Percentiles rank a stretch among this genome's conserved stretches.
phyloP scores from a whole-genome alignment of 371 early-diverging fungal genomes.

The Rhizopus microsporus region DNA sequence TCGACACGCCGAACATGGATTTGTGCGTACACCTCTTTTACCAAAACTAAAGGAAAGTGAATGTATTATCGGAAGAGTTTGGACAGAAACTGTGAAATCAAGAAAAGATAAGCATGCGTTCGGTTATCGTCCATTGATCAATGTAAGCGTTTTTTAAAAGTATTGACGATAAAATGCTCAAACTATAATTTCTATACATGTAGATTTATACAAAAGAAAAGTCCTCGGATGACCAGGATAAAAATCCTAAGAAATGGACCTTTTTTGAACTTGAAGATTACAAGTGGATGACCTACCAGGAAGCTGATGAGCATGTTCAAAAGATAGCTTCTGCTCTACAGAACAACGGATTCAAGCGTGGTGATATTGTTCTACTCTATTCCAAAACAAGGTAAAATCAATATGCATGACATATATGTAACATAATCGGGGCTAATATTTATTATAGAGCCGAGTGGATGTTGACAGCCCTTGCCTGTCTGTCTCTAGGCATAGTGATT shows the following conservation, averaged over 20 bases:
- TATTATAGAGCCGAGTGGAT: conserved; percentile 54
- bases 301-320: conserved; percentile 40
- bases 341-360: conserved; percentile 40
- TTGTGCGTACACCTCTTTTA: conserved; percentile 43
- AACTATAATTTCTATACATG: neutral
- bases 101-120: conserved; percentile 41
- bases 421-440: conserved; percentile 3
- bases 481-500: conserved; percentile 68
- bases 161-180: neutral
- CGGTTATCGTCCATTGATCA: conserved; percentile 50
- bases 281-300: conserved; percentile 48
- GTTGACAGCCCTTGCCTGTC: conserved; percentile 61
- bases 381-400: conserved; percentile 55
- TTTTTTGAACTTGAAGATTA: conserved; percentile 60
- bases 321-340: conserved; percentile 42
- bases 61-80: conserved; percentile 46
- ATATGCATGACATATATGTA: neutral
- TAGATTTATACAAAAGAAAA: conserved; percentile 49
- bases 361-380: conserved; percentile 60
- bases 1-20: conserved; percentile 37
- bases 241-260: conserved; percentile 56
- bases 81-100: conserved; percentile 37
- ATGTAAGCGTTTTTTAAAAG: conserved; percentile 31
- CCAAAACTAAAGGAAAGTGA: conserved; percentile 43
- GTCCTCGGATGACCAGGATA: conserved; percentile 24